These are phyloP conservation scores for Xylaria sp. DNA, from an alignment of 2,329 filamentous ascomycete genomes.

Conservation along the genomic window DNA sequence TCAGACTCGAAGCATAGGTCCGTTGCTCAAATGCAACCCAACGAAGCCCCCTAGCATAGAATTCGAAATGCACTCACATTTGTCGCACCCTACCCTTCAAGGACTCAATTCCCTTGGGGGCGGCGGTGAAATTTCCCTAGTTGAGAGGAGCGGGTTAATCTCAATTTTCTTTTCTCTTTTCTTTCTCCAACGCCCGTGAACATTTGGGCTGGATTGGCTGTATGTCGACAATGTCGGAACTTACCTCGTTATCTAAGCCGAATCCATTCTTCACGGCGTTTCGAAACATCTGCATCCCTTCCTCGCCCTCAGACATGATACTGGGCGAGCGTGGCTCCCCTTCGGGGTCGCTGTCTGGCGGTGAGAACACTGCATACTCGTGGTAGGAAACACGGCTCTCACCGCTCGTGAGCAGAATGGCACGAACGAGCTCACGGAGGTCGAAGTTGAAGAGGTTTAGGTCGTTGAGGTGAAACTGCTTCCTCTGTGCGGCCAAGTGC, in stretches of 20 bases:
- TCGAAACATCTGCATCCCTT: slow-evolving; percentile 34
- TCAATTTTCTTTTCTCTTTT: not conserved
- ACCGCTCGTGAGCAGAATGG: slow-evolving; percentile 28
- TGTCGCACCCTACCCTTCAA: slow-evolving; percentile 33
- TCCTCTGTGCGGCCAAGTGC: slow-evolving; percentile 8
- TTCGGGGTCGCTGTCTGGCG: slow-evolving; percentile 22
- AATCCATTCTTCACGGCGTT: slow-evolving; percentile 30
- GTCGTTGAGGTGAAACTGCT: slow-evolving; percentile 23
- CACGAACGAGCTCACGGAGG: slow-evolving; percentile 31
- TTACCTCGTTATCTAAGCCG: slow-evolving; percentile 34
- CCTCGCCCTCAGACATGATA: slow-evolving; percentile 34
- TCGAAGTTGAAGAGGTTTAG: slow-evolving; percentile 37
- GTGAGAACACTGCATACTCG: slow-evolving; percentile 36
- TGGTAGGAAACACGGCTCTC: slow-evolving; percentile 36
- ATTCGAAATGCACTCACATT: slow-evolving; percentile 24
- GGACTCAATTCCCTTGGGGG: slow-evolving; percentile 29
- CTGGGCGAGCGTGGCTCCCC: slow-evolving; percentile 32
- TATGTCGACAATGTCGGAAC: slow-evolving; percentile 1
- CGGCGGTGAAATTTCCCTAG: slow-evolving; percentile 33
- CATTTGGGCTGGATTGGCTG: not conserved
- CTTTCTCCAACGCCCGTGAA: not conserved
- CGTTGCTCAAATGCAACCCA: not conserved
- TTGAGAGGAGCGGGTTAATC: slow-evolving; percentile 5
- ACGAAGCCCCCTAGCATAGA: not conserved
- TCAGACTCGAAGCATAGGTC: not conserved